phyloP scores from a whole-genome alignment of 805 yeast genomes.

The Pichia sporocuriosa region DNA sequence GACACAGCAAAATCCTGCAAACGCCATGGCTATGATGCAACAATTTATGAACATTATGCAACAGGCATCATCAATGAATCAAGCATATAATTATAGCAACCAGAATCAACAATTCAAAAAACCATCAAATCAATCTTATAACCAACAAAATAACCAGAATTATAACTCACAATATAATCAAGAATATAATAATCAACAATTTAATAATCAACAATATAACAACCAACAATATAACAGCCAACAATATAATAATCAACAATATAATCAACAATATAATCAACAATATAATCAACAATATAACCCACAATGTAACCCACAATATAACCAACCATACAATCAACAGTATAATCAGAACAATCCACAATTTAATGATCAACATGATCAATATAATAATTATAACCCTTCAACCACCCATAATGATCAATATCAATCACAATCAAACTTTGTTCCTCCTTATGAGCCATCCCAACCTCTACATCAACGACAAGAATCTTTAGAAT shows the following conservation, averaged over 20 bases:
- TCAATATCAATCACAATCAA: background rate
- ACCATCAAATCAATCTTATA: slow-evolving; percentile 2
- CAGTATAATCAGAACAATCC: slow-evolving; percentile 9
- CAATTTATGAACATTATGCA: slow-evolving; percentile 14
- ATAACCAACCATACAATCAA: slow-evolving; percentile 6
- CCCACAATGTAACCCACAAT: slow-evolving; percentile 5
- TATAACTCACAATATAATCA: slow-evolving; percentile 7
- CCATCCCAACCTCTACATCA: background rate
- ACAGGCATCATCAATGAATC: slow-evolving; percentile 10
- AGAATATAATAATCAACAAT: background rate
- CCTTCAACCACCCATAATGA: no score
- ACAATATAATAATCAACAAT: slow-evolving; percentile 6
- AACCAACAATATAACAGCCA: no score
- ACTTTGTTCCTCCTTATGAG: background rate
- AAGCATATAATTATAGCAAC: slow-evolving; percentile 9
- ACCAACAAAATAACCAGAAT: slow-evolving; percentile 4
- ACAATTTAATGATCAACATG: slow-evolving; percentile 17
- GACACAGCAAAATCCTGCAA: slow-evolving; percentile 1
- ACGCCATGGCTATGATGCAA: slow-evolving; percentile 12
- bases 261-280: slow-evolving; percentile 4
- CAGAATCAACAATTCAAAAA: slow-evolving; percentile 6
- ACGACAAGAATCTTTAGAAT: background rate
- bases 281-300: slow-evolving; percentile 3
- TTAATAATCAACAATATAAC: slow-evolving; percentile 3
- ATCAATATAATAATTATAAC: slow-evolving; percentile 15